Evolutionary conservation across 805 yeast genomes (phyloP), one percentile per base, ranked within the genome.

Genomic region (Tanozyma kutaoensis): DNA sequence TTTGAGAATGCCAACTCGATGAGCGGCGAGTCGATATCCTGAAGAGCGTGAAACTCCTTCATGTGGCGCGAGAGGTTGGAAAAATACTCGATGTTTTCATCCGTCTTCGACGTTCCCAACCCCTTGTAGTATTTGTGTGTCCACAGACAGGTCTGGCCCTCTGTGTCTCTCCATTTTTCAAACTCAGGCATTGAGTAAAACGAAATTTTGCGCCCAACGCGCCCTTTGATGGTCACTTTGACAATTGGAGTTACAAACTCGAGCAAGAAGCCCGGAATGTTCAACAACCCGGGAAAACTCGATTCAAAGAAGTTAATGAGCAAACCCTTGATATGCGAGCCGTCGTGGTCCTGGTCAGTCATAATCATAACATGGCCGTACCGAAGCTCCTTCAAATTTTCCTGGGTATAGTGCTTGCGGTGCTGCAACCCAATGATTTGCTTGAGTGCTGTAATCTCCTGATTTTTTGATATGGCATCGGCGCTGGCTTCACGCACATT

Each of bases 341-440:
- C 98, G 66, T 91, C 98, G 42, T 86, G 94, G 82, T 91, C 98
- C 57, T 91, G 98, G 78, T 91, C 98, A 5, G 98, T 85, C 97
- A 91, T 91, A 48, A 91, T 85, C 97, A 91, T 91, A 27, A 91
- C 69, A 49, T 85, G 95, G 20, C 98, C 98, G 46, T 91, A 91
- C 49, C 98, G 72, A 35, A 91, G 60, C 4, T 77, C 73, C 31
- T 69, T 69, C 11, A 79, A 62, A 37, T 75, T 77, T 13, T 73
- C 75, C 1, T 50, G 32, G 12, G 50, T 56, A 47, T 91, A 91
- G 23, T 62, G 63, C 54, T 84, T 88, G 42, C 79, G 84, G 54
- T 91, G 98, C 50, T 86, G 95, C 30, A 91, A 61, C 13, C 98
- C 98, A 61, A 91, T 79, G 41, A 91, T 91, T 48, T 88, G 85